A percentile compares a stretch with the other conserved stretches of the same genome.
phyloP scores from a whole-genome alignment of 1,284 basidiomycete species.

The Naganishia cerealis region DNA sequence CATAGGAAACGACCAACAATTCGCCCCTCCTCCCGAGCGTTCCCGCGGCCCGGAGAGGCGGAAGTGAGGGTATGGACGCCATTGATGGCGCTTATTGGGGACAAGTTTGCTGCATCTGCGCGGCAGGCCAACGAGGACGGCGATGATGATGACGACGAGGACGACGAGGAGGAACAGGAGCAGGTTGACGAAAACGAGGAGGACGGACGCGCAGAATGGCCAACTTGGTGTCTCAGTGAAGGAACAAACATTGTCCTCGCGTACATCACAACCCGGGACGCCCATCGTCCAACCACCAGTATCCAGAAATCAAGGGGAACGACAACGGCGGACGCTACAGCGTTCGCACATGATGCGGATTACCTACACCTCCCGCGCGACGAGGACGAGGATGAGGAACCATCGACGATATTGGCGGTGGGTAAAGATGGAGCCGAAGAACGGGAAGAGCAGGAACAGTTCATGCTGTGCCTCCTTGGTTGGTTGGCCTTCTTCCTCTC shows the following conservation, averaged over 20 bases:
- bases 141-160: background rate
- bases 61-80: constrained; percentile 70
- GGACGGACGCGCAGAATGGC: background rate
- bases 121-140: background rate
- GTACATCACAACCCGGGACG: background rate
- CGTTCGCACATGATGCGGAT: background rate
- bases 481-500: background rate
- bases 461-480: background rate
- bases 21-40: constrained; percentile 39
- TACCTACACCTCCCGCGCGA: background rate
- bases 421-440: background rate
- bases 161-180: background rate
- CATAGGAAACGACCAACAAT: constrained; percentile 57
- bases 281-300: background rate
- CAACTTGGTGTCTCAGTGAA: background rate
- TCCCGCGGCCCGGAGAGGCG: constrained; percentile 58
- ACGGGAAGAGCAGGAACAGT: background rate
- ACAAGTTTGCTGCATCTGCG: background rate
- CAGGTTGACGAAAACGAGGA: background rate
- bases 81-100: constrained; percentile 56
- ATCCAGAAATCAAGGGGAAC: background rate
- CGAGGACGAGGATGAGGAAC: background rate
- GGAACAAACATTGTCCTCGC: background rate
- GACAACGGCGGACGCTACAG: background rate
- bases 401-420: background rate